These are phyloP conservation scores for Canavalia ensiformis DNA, from an alignment of 306 rosid species.

Conservation along the genomic window DNA sequence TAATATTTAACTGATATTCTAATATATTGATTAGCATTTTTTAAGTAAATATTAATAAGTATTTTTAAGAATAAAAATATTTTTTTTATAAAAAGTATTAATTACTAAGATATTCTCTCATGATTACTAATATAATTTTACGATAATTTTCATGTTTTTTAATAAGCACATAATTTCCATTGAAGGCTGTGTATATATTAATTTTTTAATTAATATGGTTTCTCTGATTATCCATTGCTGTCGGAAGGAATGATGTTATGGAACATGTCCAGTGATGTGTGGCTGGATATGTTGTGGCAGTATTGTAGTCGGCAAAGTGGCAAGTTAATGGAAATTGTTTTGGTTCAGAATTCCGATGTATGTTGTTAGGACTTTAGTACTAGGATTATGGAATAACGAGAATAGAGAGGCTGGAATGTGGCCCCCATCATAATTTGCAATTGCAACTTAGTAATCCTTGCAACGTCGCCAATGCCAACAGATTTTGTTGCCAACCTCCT, in stretches of 20 bases:
- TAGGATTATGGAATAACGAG: conserved; percentile 22
- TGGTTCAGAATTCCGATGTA: conserved; percentile 14
- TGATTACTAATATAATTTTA: too few species aligned
- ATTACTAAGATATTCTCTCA: too few species aligned
- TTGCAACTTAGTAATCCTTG: neutral
- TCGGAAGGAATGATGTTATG: neutral
- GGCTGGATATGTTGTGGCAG: neutral
- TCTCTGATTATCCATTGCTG: neutral
- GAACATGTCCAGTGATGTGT: neutral
- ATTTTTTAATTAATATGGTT: too few species aligned
- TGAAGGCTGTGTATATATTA: too few species aligned
- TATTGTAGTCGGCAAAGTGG: neutral
- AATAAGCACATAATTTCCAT: too few species aligned
- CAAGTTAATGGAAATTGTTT: neutral
- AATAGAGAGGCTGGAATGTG: neutral
- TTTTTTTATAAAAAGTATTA: too few species aligned
- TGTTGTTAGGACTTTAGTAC: neutral
- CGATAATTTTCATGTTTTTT: too few species aligned
- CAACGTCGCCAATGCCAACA: conserved; percentile 38
- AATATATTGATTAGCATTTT: too few species aligned
- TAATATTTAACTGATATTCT: too few species aligned
- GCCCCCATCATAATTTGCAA: conserved; percentile 36
- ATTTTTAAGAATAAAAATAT: too few species aligned
- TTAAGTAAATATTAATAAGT: too few species aligned
- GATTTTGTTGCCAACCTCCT: conserved; percentile 41